Conservation (phyloP, 2,329 filamentous ascomycete species). For the Trichoderma asperellum region DNA sequence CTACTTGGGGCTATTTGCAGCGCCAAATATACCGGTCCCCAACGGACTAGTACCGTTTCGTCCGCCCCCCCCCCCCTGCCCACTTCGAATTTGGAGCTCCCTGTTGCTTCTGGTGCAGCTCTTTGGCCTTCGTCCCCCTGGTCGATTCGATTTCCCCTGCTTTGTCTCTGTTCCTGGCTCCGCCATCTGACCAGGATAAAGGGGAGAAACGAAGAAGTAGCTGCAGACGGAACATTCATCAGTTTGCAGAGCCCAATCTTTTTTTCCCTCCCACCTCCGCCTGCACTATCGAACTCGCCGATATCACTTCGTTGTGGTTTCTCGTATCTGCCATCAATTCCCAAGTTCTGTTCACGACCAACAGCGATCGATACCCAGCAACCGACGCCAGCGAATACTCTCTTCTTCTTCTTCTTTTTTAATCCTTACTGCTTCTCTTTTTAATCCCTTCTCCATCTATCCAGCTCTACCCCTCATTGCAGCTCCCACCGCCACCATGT, state of each 20-base stretch:
- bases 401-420: background rate
- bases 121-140: constrained; percentile 17
- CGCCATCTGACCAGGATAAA: constrained; percentile 23
- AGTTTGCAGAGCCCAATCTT: constrained; percentile 26
- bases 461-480: constrained; percentile 14
- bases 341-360: background rate
- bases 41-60: constrained; percentile 22
- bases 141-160: constrained; percentile 24
- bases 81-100: constrained; percentile 26
- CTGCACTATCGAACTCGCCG: constrained; percentile 15
- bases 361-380: background rate
- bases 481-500: constrained; percentile 32
- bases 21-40: constrained; percentile 6
- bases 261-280: background rate
- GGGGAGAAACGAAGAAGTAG: constrained; percentile 16
- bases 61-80: constrained; percentile 18
- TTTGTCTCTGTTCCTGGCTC: constrained; percentile 25
- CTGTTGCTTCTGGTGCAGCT: constrained; percentile 25
- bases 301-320: background rate
- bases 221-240: constrained; percentile 25
- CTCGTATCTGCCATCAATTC: constrained; percentile 6
- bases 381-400: background rate
- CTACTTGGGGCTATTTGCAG: background rate
- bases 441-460: background rate
- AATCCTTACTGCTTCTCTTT: background rate